Percentiles rank a stretch among this genome's conserved stretches.
Evolutionary conservation across 2,329 filamentous ascomycete genomes (phyloP).

Genomic region (Tolypocladium guangdongense): DNA sequence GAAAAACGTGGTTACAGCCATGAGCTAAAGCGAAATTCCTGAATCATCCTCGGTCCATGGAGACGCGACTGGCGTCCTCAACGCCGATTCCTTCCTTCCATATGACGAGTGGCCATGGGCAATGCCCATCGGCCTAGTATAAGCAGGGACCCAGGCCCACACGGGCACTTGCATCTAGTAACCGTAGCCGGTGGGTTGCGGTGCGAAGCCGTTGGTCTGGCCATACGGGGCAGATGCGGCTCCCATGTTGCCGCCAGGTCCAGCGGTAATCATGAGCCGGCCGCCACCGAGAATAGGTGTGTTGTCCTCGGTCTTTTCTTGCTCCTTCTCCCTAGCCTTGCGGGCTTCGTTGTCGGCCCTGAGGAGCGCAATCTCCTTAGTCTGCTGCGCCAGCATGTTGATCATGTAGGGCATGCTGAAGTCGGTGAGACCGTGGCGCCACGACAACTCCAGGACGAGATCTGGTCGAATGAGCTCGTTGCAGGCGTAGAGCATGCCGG

Average conservation of each 20-base stretch:
- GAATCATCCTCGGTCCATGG: slow-evolving; percentile 8
- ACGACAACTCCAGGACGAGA: slow-evolving; percentile 88
- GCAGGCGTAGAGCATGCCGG: slow-evolving; percentile 98
- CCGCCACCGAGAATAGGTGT: slow-evolving; percentile 84
- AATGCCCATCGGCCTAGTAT: neutral
- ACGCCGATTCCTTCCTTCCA: neutral
- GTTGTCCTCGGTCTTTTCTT: slow-evolving; percentile 82
- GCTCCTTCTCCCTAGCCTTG: slow-evolving; percentile 60
- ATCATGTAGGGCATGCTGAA: slow-evolving; percentile 99
- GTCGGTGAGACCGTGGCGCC: slow-evolving; percentile 87
- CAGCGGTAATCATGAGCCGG: slow-evolving; percentile 92
- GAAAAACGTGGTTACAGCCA: slow-evolving; percentile 3
- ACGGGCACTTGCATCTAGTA: slow-evolving; percentile 33
- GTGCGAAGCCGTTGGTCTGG: slow-evolving; percentile 79
- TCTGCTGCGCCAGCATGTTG: slow-evolving; percentile 90
- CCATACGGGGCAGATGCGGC: slow-evolving; percentile 52
- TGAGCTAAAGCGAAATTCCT: slow-evolving; percentile 12
- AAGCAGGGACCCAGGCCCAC: slow-evolving; percentile 12
- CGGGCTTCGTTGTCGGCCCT: slow-evolving; percentile 96
- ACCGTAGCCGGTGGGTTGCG: slow-evolving; percentile 74
- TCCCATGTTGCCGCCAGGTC: slow-evolving; percentile 48
- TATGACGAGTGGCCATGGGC: neutral
- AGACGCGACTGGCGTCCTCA: neutral
- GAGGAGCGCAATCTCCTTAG: slow-evolving; percentile 68
- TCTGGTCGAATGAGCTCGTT: slow-evolving; percentile 94